phyloP scores from a whole-genome alignment of 2,329 filamentous ascomycete species.

The Aspergillus quadricinctus region DNA sequence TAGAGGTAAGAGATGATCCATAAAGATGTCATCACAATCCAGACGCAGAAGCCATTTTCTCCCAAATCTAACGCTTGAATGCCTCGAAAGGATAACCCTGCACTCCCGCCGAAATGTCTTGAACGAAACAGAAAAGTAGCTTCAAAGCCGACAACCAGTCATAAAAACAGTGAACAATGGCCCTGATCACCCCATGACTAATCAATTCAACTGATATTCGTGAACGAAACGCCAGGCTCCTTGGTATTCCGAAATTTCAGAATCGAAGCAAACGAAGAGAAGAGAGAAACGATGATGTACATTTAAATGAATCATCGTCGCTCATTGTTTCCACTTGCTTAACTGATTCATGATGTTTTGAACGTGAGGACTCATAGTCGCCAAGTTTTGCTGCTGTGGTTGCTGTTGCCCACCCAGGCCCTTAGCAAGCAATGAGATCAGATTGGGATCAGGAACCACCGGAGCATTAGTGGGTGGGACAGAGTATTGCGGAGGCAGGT shows the following conservation, averaged over 20 bases:
- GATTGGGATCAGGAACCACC: slow-evolving; percentile 31
- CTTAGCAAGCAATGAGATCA: slow-evolving; percentile 37
- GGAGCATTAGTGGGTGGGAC: slow-evolving; percentile 25
- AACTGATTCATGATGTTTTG: slow-evolving; percentile 48
- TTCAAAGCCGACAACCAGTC: slow-evolving; percentile 8
- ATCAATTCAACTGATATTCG: slow-evolving; percentile 11
- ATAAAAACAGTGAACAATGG: slow-evolving; percentile 1
- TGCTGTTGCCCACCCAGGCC: slow-evolving; percentile 32
- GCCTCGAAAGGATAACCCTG: slow-evolving; percentile 3
- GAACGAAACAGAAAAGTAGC: slow-evolving; percentile 1
- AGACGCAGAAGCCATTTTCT: slow-evolving; percentile 1
- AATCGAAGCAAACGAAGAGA: slow-evolving; percentile 10
- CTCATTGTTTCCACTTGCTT: slow-evolving; percentile 45
- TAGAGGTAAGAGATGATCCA: not conserved
- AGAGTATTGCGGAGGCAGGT: slow-evolving; percentile 26
- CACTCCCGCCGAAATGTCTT: slow-evolving; percentile 8
- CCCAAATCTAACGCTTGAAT: slow-evolving; percentile 5
- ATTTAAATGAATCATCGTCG: slow-evolving; percentile 16
- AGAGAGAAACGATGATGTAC: slow-evolving; percentile 15
- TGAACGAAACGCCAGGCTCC: slow-evolving; percentile 15
- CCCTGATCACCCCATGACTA: not conserved
- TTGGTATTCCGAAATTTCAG: slow-evolving; percentile 7
- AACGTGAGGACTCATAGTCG: slow-evolving; percentile 35
- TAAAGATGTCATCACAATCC: not conserved
- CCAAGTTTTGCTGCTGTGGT: slow-evolving; percentile 33